Evolutionary conservation across 345 rosid species (phyloP).

Genomic region (Eucalyptus viminalis): DNA sequence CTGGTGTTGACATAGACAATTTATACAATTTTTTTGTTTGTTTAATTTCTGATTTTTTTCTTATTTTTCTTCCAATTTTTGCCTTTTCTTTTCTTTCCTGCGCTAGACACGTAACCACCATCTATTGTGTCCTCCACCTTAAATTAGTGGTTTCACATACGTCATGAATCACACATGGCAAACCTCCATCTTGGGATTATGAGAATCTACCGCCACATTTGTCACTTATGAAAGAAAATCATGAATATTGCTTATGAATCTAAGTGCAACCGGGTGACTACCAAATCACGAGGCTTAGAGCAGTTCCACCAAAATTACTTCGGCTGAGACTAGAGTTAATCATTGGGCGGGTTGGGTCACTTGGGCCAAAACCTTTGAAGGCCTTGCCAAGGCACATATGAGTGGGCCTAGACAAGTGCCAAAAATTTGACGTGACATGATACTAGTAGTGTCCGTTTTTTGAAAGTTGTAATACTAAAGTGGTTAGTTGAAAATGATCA

Average conservation of each 20-base stretch:
- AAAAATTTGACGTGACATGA: not conserved
- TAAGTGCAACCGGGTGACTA: too few species aligned
- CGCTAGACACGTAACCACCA: not conserved
- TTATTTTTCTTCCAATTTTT: not conserved
- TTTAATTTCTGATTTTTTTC: not conserved
- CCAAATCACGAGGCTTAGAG: too few species aligned
- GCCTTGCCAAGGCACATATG: not conserved
- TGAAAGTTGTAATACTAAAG: too few species aligned
- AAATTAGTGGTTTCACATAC: not conserved
- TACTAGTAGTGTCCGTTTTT: too few species aligned
- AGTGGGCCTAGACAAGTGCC: not conserved
- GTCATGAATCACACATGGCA: not conserved
- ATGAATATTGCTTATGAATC: too few species aligned
- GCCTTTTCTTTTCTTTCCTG: not conserved
- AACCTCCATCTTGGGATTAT: not conserved
- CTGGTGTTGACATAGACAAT: accelerated
- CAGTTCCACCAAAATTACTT: too few species aligned
- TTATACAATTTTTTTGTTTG: not conserved
- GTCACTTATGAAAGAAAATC: not conserved
- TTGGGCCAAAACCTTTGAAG: not conserved
- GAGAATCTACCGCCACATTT: not conserved
- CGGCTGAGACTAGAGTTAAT: too few species aligned
- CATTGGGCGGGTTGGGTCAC: too few species aligned
- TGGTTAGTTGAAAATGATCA: not conserved
- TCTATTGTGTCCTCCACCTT: not conserved